Percentiles rank a stretch among this genome's conserved stretches.
Evolutionary conservation across 2,329 filamentous ascomycete species (phyloP).

Genomic region (Pseudonectria buxi): DNA sequence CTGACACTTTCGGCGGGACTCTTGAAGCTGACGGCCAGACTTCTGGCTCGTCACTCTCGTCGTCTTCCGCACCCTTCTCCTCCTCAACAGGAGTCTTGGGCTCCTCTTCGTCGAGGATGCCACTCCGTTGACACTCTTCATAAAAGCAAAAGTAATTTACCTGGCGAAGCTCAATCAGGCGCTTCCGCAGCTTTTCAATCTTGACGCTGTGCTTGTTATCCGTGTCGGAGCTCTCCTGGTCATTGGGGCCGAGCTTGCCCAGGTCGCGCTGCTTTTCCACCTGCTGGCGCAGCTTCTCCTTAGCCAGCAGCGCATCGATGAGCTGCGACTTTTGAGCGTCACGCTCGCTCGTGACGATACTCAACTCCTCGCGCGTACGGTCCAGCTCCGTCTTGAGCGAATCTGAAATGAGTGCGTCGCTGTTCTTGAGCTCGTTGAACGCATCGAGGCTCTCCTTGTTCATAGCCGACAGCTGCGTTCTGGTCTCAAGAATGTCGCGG

Average conservation of each 20-base stretch:
- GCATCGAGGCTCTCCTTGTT: constrained; percentile 48
- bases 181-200: constrained; percentile 50
- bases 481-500: constrained; percentile 47
- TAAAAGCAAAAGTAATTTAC: constrained; percentile 36
- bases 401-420: constrained; percentile 51
- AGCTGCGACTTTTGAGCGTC: constrained; percentile 55
- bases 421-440: constrained; percentile 51
- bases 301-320: constrained; percentile 52
- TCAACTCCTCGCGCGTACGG: constrained; percentile 45
- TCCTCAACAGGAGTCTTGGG: not conserved
- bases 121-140: constrained; percentile 4
- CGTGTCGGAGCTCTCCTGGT: constrained; percentile 29
- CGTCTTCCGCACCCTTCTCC: not conserved
- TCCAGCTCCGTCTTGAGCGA: constrained; percentile 55
- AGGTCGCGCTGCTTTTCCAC: constrained; percentile 40
- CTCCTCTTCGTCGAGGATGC: constrained; percentile 8
- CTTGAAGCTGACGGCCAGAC: too few species aligned
- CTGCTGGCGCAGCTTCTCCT: constrained; percentile 53
- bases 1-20: too few species aligned
- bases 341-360: constrained; percentile 42
- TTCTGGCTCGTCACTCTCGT: not conserved
- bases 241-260: constrained; percentile 31
- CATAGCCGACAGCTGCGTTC: constrained; percentile 47
- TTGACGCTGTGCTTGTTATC: constrained; percentile 42
- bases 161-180: constrained; percentile 51